phyloP scores from a whole-genome alignment of 805 yeast species.

The Cyberlindnera japonica region DNA sequence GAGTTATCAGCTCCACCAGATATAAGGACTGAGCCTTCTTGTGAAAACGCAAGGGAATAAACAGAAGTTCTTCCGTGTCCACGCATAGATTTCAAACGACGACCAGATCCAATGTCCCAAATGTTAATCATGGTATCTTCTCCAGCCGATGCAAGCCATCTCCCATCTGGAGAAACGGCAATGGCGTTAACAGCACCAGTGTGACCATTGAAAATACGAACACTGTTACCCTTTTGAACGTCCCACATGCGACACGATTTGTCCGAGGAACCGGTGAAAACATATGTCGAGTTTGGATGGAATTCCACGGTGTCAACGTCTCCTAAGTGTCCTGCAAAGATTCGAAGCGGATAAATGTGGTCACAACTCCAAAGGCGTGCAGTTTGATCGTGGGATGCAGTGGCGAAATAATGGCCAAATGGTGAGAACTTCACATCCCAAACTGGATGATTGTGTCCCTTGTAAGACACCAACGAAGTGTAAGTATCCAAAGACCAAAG shows the following conservation, averaged over 20 bases:
- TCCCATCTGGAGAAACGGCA: constrained; percentile 94
- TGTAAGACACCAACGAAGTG: constrained; percentile 86
- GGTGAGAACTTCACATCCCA: constrained; percentile 98
- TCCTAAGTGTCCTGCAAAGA: constrained; percentile 95
- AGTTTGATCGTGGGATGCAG: constrained; percentile 96
- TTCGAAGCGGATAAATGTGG: constrained; percentile 91
- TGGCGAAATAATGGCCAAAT: constrained; percentile 95
- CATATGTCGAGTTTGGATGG: constrained; percentile 94
- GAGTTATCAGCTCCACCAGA: constrained; percentile 92
- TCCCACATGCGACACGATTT: constrained; percentile 99
- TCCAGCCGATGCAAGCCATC: constrained; percentile 94
- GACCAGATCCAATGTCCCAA: constrained; percentile 94
- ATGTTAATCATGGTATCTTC: constrained; percentile 85
- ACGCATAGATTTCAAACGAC: constrained; percentile 83
- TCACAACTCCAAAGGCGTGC: constrained; percentile 98
- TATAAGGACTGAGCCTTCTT: constrained; percentile 84
- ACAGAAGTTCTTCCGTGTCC: constrained; percentile 91
- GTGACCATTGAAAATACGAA: constrained; percentile 89
- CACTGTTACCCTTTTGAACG: constrained; percentile 80
- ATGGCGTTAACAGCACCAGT: constrained; percentile 81
- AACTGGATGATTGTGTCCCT: constrained; percentile 93
- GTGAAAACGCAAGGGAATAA: constrained; percentile 77
- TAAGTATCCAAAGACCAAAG: constrained; percentile 93
- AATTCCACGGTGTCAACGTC: constrained; percentile 94
- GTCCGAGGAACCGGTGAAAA: constrained; percentile 93